Base-by-base conservation (phyloP, 192 early-diverging fungal species). In the Lobosporangium transversale region DNA sequence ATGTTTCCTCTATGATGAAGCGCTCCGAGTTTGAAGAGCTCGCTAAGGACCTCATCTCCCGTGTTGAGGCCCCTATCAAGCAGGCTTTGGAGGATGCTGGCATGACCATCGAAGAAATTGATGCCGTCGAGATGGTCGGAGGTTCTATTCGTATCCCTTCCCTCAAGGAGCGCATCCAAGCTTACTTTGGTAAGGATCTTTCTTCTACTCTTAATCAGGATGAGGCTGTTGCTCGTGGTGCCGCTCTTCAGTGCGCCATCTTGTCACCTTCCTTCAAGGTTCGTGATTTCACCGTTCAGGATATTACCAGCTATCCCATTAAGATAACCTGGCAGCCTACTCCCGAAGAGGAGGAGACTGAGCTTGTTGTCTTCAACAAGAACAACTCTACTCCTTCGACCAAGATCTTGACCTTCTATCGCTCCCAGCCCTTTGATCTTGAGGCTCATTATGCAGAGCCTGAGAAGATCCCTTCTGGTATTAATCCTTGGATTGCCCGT, bases 251-350 rank as follows among this genome's bases (percentile, higher is more conserved):
- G 85, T 99, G 97, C 84, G 97, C 97, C 75, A 96, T 99, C 79
- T 81, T 95, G 49, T 97, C 95, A 24, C 97, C 97, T 1, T 92
- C 93, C 35, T 97, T 99, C 93, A 95, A 95, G 78, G 97, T 99
- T 70, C 94, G 97, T 56, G 97, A 99, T 44, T 97, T 99, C 79
- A 73, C 87, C 42, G 90, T 99, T 54, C 88, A 94, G 75, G 97
- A 99, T 86, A 87, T 93, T 80, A 93, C 91, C 54, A 73, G 82
- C 51, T 95, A 96, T 78, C 95, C 95, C 58, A 91, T 98, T 82
- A 89, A 93, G 80, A 87, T 99, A 70, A 81, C 83, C 57, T 99
- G 97, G 96, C 90, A 94, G 64, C 83, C 80, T 68, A 89, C 87
- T 54, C 81, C 82, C 57, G 93, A 93, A 73, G 90, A 92, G 58